phyloP scores from a whole-genome alignment of 106 monocot genomes.

The Dendrobium nobile region DNA sequence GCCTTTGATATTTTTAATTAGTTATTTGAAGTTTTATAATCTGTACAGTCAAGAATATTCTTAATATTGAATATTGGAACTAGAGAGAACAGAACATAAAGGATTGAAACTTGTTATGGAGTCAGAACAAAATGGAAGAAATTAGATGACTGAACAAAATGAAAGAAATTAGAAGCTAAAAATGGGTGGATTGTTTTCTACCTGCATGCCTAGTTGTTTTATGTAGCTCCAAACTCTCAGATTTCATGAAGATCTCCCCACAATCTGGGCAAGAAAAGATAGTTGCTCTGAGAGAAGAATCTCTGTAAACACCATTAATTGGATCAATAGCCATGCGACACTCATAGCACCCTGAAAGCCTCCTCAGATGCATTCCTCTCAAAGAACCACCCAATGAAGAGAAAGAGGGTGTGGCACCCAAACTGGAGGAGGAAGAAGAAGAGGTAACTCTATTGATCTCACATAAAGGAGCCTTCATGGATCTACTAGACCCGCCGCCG shows the following conservation, averaged over 20 bases:
- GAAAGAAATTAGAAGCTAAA: background rate
- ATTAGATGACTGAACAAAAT: background rate
- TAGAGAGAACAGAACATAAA: no score
- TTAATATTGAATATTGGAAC: no score
- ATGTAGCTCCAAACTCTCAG: constrained; percentile 77
- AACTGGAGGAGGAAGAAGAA: constrained; percentile 10
- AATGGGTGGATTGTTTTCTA: constrained; percentile 2
- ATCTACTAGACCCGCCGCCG: constrained; percentile 8
- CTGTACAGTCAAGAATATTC: background rate
- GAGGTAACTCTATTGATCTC: constrained; percentile 23
- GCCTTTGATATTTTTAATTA: no score
- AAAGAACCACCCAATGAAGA: constrained; percentile 76
- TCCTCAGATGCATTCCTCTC: constrained; percentile 61
- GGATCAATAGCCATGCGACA: constrained; percentile 56
- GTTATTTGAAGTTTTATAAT: background rate
- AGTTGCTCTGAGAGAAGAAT: constrained; percentile 40
- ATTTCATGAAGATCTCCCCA: constrained; percentile 70
- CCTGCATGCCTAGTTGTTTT: constrained; percentile 72
- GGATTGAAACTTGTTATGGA: no score
- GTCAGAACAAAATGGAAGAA: background rate
- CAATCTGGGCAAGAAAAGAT: constrained; percentile 61
- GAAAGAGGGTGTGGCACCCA: background rate
- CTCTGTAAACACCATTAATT: constrained; percentile 28
- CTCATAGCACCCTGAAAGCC: constrained; percentile 83
- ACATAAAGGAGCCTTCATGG: constrained; percentile 21